Conservation (phyloP, 2,329 filamentous ascomycete species). For the Colletotrichum graminicola region DNA sequence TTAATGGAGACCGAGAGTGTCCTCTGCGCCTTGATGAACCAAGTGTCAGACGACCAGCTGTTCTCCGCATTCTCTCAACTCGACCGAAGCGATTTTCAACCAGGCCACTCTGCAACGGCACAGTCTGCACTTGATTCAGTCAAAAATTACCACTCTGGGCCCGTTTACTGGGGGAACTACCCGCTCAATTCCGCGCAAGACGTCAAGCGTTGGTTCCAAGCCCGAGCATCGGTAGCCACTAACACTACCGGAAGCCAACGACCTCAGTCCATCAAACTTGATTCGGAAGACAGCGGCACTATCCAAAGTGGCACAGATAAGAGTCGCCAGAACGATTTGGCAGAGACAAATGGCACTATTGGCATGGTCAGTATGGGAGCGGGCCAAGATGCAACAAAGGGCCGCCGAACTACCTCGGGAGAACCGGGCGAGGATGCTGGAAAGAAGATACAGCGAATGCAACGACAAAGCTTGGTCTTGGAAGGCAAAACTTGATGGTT, state of each 20-base stretch:
- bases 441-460: neutral
- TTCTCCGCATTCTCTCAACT: neutral
- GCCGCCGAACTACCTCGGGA: neutral
- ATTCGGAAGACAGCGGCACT: neutral
- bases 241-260: neutral
- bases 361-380: neutral
- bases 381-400: too few relatives aligned
- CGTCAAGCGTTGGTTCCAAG: constrained; percentile 13
- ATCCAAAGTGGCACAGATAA: neutral
- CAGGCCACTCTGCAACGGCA: neutral
- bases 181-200: constrained; percentile 23
- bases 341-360: neutral
- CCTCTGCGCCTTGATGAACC: constrained; percentile 24
- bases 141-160: constrained; percentile 8
- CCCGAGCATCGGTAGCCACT: neutral
- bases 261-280: neutral
- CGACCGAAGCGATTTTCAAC: neutral
- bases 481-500: neutral
- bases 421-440: too few relatives aligned
- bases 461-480: neutral
- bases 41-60: constrained; percentile 20
- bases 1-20: constrained; percentile 30
- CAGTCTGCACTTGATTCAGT: neutral
- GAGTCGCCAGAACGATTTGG: neutral
- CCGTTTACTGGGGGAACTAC: constrained; percentile 30